A percentile compares a stretch with the other conserved stretches of the same genome.
These are phyloP conservation scores for Ascochyta fabae DNA, from an alignment of 2,329 filamentous ascomycete genomes.

Conservation along the genomic window DNA sequence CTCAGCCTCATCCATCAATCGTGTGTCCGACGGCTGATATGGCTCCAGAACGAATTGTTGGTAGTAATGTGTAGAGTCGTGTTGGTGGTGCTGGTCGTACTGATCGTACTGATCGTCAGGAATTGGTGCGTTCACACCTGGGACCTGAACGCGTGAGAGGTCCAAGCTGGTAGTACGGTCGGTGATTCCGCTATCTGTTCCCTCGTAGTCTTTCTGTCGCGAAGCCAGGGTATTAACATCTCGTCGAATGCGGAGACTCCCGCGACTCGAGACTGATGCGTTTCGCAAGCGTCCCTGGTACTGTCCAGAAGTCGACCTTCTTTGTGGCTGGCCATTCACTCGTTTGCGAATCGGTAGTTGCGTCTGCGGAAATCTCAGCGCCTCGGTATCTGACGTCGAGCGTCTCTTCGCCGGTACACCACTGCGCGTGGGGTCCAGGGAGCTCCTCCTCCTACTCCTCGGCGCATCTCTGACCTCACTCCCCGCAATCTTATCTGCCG, in stretches of 20 bases:
- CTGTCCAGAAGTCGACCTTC: slow-evolving; percentile 29
- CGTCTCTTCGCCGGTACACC: slow-evolving; percentile 21
- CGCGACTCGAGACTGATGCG: slow-evolving; percentile 46
- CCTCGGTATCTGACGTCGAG: slow-evolving; percentile 37
- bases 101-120: slow-evolving; percentile 22
- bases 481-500: slow-evolving; percentile 59
- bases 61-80: slow-evolving; percentile 19
- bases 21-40: slow-evolving; percentile 58
- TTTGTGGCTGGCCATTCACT: slow-evolving; percentile 28
- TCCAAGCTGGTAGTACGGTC: slow-evolving; percentile 39
- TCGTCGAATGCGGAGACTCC: slow-evolving; percentile 44
- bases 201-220: slow-evolving; percentile 28
- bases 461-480: slow-evolving; percentile 35
- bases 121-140: slow-evolving; percentile 47
- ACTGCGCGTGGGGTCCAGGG: slow-evolving; percentile 19
- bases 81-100: slow-evolving; percentile 7
- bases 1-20: slow-evolving; percentile 59
- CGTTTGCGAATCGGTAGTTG: slow-evolving; percentile 37
- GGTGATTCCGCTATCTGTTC: slow-evolving; percentile 40
- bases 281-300: slow-evolving; percentile 29
- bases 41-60: slow-evolving; percentile 45
- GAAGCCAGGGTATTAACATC: slow-evolving; percentile 19
- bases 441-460: slow-evolving; percentile 27
- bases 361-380: slow-evolving; percentile 28
- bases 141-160: slow-evolving; percentile 40